Evolutionary conservation across 140 eudicot species (phyloP), one percentile per base, ranked within the genome.

Genomic region (Bidens hawaiensis): DNA sequence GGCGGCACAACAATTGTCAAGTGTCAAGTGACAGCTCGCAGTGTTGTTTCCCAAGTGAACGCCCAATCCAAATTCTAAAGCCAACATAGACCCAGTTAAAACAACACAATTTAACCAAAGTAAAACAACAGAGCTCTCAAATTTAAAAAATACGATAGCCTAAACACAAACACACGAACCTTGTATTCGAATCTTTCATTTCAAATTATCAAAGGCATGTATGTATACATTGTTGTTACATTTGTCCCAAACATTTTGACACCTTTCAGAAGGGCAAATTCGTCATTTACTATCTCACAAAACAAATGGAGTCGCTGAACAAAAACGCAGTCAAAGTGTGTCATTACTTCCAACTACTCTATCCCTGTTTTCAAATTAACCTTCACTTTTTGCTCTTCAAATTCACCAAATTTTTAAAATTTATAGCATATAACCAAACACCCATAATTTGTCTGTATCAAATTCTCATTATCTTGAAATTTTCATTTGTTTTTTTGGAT

Each of bases 291-390:
- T 24, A 14, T 3, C 3, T 2, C 0, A 26, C 43, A 12, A 21
- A 10, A 5, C 49, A 19, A 28, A 64, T 64, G 78, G 59, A 73
- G 73, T 65, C 67, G 78, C 78, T 73, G 73, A 73, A 65, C 78
- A 9, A 65, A 47, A 73, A 65, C 78, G 73, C 73, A 73, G 67
- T 65, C 78, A 73, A 73, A 64, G 28, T 21, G 28, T 21, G 23
- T 65, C 25, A 24, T 24, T 54, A 60, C 2, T 30, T 72, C 33
- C 66, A 72, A 54, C 72, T 18, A 64, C 71, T 64, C 60, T 33
- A 6, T 22, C 43, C 36, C 51, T 65, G 4, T 55, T 28, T 46
- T 23, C 66, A 72, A 64, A 64, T 62, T 40, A n/a, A 54, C 58
- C 64, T 14, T 50, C 24, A 49, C 5, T 26, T 51, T 50, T 50